These are phyloP conservation scores for Thermochaetoides dissita DNA, from an alignment of 2,329 filamentous ascomycete species.

Conservation along the genomic window DNA sequence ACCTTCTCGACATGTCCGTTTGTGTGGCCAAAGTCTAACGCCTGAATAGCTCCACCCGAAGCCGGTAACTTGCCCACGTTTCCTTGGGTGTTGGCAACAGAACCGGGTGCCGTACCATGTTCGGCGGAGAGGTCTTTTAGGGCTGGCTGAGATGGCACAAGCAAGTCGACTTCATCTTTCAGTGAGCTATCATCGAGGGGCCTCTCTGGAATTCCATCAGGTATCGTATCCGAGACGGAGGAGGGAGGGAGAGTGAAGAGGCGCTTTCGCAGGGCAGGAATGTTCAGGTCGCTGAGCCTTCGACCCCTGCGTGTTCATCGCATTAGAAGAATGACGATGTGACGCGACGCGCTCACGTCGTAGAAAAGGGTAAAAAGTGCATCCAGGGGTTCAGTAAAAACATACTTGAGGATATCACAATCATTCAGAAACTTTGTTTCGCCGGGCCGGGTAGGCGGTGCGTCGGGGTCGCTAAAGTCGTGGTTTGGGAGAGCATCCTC, in stretches of 20 bases:
- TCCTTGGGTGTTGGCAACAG: no score
- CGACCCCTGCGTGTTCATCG: conserved; percentile 24
- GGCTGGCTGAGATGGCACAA: no score
- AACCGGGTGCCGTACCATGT: no score
- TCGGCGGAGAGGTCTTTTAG: no score
- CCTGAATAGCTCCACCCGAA: no score
- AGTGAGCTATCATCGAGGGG: no score
- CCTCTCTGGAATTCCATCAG: no score
- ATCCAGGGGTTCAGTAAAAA: conserved; percentile 15
- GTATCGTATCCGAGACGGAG: no score
- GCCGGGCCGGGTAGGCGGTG: conserved; percentile 34
- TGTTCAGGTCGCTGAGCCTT: conserved; percentile 36
- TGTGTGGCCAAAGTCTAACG: no score
- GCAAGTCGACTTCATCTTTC: no score
- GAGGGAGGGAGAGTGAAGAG: conserved; percentile 18
- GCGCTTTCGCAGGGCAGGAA: conserved; percentile 34
- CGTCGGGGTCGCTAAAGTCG: conserved; percentile 43
- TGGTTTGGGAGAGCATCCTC: conserved; percentile 45
- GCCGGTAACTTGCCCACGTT: no score
- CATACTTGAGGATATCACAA: conserved; percentile 47
- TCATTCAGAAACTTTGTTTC: conserved; percentile 44
- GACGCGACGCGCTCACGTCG: conserved; percentile 12
- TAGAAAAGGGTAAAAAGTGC: conserved; percentile 9
- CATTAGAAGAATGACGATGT: not conserved
- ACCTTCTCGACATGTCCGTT: no score